phyloP scores from a whole-genome alignment of 73 alveolate species.

The Urostyla sp. region DNA sequence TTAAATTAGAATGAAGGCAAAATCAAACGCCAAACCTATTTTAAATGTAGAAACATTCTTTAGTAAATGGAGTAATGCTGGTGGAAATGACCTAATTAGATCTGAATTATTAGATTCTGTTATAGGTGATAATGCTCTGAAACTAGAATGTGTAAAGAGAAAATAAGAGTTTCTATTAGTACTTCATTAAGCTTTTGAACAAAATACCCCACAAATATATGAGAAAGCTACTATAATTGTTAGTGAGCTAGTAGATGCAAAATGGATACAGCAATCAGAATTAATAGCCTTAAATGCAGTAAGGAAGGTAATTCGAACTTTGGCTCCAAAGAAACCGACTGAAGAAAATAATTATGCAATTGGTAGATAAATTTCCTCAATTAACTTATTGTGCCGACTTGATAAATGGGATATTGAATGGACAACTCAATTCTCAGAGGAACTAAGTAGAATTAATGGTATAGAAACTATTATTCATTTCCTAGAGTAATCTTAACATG shows the following conservation, averaged over 20 bases:
- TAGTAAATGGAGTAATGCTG: slow-evolving; percentile 54
- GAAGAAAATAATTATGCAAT: slow-evolving; percentile 54
- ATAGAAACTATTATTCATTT: slow-evolving; percentile 32
- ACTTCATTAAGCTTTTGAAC: slow-evolving; percentile 51
- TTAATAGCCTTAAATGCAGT: slow-evolving; percentile 36
- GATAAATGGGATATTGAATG: slow-evolving; percentile 68
- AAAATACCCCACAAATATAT: slow-evolving; percentile 19
- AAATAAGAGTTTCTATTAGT: slow-evolving; percentile 51
- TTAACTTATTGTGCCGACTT: slow-evolving; percentile 59
- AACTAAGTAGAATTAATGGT: slow-evolving; percentile 39
- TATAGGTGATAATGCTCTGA: slow-evolving; percentile 34
- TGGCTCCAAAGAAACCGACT: slow-evolving; percentile 56
- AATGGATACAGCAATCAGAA: slow-evolving; percentile 47
- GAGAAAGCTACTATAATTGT: slow-evolving; percentile 55
- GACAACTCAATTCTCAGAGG: slow-evolving; percentile 46
- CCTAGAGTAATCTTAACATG: slow-evolving; percentile 52
- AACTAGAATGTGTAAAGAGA: slow-evolving; percentile 49
- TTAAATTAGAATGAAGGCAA: neutral
- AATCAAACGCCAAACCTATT: neutral
- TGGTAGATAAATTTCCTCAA: slow-evolving; percentile 59
- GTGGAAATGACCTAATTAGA: slow-evolving; percentile 48
- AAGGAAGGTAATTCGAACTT: slow-evolving; percentile 15
- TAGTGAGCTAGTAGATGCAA: slow-evolving; percentile 59
- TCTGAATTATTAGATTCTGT: slow-evolving; percentile 50
- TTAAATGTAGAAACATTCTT: slow-evolving; percentile 47